Conservation (phyloP, 371 early-diverging fungal genomes). For the Apophysomyces trapeziformis region DNA sequence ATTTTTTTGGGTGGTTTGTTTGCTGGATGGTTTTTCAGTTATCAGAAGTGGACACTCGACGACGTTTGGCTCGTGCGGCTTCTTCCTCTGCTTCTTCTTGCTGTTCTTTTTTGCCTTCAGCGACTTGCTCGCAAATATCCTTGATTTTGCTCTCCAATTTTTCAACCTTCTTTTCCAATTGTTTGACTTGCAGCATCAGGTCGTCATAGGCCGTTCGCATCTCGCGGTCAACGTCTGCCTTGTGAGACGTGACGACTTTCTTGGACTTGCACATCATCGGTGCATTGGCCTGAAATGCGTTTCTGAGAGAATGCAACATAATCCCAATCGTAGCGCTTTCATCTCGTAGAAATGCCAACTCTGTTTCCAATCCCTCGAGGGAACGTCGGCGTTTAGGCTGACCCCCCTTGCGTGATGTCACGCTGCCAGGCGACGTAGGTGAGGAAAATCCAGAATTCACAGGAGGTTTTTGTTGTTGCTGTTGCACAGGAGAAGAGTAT, state of each 20-base stretch:
- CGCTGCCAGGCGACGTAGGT: neutral
- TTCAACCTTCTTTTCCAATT: slow-evolving; percentile 39
- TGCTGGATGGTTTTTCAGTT: neutral
- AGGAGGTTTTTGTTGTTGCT: neutral
- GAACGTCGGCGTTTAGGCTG: neutral
- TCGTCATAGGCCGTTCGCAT: slow-evolving; percentile 42
- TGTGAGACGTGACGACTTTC: slow-evolving; percentile 7
- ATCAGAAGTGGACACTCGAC: neutral
- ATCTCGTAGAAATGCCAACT: slow-evolving; percentile 27
- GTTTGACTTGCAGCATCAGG: slow-evolving; percentile 31
- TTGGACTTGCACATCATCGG: neutral
- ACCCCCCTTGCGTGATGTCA: neutral
- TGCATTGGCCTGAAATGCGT: slow-evolving; percentile 25
- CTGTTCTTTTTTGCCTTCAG: neutral
- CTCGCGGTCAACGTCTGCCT: slow-evolving; percentile 32
- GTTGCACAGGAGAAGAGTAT: neutral
- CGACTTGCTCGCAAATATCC: slow-evolving; percentile 4
- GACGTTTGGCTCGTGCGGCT: slow-evolving; percentile 1
- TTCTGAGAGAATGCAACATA: slow-evolving; percentile 26
- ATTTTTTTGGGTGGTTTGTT: slow-evolving; percentile 1
- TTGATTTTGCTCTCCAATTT: slow-evolving; percentile 28
- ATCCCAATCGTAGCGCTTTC: slow-evolving; percentile 30
- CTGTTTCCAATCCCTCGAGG: slow-evolving; percentile 19
- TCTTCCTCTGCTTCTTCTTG: slow-evolving; percentile 1
- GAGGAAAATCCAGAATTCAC: neutral